phyloP scores from a whole-genome alignment of 2,329 filamentous ascomycete genomes.

The Colletotrichum sp. region DNA sequence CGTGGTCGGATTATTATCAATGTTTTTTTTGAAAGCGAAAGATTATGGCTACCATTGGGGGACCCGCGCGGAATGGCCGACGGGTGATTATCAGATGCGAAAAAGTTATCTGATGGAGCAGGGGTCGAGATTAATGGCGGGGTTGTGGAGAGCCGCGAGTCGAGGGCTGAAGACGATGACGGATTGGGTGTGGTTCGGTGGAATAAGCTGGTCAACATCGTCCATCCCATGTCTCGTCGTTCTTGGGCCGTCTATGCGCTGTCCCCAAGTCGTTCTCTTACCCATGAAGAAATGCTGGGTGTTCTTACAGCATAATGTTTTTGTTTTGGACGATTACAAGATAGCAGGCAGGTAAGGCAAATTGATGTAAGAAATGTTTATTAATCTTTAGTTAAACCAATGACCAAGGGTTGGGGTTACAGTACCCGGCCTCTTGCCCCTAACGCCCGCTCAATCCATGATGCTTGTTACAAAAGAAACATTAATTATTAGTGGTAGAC shows the following conservation, averaged over 20 bases:
- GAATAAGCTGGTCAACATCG: neutral
- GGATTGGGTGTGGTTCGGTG: neutral
- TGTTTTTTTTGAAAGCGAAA: neutral
- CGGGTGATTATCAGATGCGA: constrained; percentile 3
- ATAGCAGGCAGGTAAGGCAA: neutral
- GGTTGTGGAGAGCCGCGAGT: constrained; percentile 1
- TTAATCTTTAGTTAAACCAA: neutral
- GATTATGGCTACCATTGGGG: neutral
- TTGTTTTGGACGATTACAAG: neutral
- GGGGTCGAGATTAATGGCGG: neutral
- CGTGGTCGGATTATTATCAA: neutral
- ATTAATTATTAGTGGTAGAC: neutral
- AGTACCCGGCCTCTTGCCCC: neutral
- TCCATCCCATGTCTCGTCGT: neutral
- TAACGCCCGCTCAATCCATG: neutral
- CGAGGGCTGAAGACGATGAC: neutral
- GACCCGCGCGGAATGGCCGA: neutral
- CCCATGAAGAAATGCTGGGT: neutral
- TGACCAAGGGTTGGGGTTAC: neutral
- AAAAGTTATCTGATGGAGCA: constrained; percentile 15
- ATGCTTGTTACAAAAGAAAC: neutral
- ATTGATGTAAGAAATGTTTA: neutral
- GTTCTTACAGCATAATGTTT: neutral
- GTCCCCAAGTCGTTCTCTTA: neutral
- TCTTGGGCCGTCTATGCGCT: neutral